These are phyloP conservation scores for Tulasnella sp. DNA, from an alignment of 768 basidiomycete species.

Conservation along the genomic window DNA sequence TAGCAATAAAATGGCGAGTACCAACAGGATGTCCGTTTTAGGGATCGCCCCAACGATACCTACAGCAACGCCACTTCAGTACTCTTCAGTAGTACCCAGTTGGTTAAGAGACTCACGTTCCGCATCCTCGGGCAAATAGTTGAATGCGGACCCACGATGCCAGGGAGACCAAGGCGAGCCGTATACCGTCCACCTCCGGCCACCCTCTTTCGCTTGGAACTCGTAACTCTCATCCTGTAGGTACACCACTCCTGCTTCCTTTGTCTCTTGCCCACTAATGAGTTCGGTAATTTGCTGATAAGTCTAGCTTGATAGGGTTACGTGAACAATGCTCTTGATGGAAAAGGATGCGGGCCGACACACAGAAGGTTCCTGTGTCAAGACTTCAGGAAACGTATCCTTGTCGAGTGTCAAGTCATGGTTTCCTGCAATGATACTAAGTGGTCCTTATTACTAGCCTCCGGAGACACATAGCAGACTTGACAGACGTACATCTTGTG, in stretches of 20 bases:
- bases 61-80: background rate
- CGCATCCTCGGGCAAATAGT: constrained; percentile 15
- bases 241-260: constrained; percentile 8
- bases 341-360: background rate
- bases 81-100: background rate
- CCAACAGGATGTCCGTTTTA: background rate
- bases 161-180: constrained; percentile 17
- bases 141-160: constrained; percentile 14
- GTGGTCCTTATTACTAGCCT: background rate
- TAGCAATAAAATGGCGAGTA: background rate
- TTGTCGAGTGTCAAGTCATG: constrained; percentile 14
- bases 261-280: background rate
- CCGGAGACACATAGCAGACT: background rate
- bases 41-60: background rate
- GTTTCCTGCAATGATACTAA: constrained; percentile 19
- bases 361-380: too few species aligned
- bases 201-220: constrained; percentile 4
- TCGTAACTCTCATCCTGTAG: constrained; percentile 14
- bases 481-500: constrained; percentile 19
- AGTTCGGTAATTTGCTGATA: constrained; percentile 7
- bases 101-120: background rate
- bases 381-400: background rate
- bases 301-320: too few species aligned
- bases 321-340: too few species aligned
- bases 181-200: constrained; percentile 14